A percentile compares a stretch with the other conserved stretches of the same genome.
Conservation (phyloP, 2,329 filamentous ascomycete species). For the Atkinsonella hypoxylon region DNA sequence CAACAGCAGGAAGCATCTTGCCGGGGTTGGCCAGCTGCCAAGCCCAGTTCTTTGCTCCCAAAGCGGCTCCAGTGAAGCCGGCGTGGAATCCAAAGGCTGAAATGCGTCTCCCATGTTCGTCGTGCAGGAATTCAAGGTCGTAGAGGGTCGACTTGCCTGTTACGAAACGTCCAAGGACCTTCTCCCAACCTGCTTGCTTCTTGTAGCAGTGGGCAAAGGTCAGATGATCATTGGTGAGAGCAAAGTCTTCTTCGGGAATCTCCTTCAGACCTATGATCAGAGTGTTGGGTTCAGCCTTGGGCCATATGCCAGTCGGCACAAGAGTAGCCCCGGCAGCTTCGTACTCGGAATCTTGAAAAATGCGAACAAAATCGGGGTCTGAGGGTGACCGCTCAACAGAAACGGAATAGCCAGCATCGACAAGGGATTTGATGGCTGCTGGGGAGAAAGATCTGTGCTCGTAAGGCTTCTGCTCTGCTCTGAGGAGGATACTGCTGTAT, state of each 20-base stretch:
- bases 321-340: slow-evolving; percentile 51
- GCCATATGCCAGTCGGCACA: slow-evolving; percentile 56
- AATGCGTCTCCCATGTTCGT: slow-evolving; percentile 58
- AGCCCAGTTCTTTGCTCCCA: slow-evolving; percentile 71
- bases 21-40: slow-evolving; percentile 18
- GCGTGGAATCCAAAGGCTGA: slow-evolving; percentile 65
- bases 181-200: slow-evolving; percentile 66
- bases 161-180: slow-evolving; percentile 67
- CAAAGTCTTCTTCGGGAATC: slow-evolving; percentile 59
- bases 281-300: slow-evolving; percentile 52
- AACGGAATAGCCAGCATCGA: slow-evolving; percentile 58
- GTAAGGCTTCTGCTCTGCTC: slow-evolving; percentile 34
- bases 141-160: slow-evolving; percentile 49
- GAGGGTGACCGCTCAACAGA: slow-evolving; percentile 45
- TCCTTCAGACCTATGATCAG: slow-evolving; percentile 71
- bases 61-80: slow-evolving; percentile 62
- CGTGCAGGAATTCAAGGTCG: slow-evolving; percentile 77
- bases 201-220: slow-evolving; percentile 50
- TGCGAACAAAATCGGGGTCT: slow-evolving; percentile 34
- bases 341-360: slow-evolving; percentile 52
- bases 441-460: slow-evolving; percentile 30
- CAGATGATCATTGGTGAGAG: slow-evolving; percentile 16
- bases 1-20: slow-evolving; percentile 3
- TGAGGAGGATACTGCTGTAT: slow-evolving; percentile 34
- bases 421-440: slow-evolving; percentile 37